A percentile compares a stretch with the other conserved stretches of the same genome.
phyloP scores from a whole-genome alignment of 2,329 filamentous ascomycete genomes.

The Trichoderma citrinoviride region DNA sequence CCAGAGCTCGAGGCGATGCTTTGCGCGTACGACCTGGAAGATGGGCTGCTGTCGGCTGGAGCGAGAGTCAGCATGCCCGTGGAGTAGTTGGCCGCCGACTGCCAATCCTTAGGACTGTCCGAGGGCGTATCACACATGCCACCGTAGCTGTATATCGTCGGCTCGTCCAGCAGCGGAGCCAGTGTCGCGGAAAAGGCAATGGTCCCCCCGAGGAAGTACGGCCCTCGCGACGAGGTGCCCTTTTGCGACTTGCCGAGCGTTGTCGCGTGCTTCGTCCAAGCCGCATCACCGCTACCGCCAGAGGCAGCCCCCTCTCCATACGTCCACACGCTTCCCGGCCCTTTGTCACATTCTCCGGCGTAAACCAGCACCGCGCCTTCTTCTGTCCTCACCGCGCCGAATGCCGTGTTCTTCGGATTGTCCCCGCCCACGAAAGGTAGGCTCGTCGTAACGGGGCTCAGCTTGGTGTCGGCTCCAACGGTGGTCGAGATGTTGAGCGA shows the following conservation, averaged over 20 bases:
- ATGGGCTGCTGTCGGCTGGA: conserved; percentile 37
- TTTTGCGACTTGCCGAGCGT: conserved; percentile 26
- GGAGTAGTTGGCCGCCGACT: conserved; percentile 71
- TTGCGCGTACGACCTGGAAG: conserved; percentile 34
- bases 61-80: conserved; percentile 71
- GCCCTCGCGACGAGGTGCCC: conserved; percentile 31
- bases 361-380: conserved; percentile 72
- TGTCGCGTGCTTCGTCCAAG: conserved; percentile 33
- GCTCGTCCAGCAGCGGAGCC: conserved; percentile 50
- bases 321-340: conserved; percentile 62
- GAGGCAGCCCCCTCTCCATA: conserved; percentile 50
- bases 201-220: conserved; percentile 53
- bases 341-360: conserved; percentile 66
- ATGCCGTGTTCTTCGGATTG: conserved; percentile 51
- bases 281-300: conserved; percentile 24
- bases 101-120: conserved; percentile 54
- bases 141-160: conserved; percentile 72
- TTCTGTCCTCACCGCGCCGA: conserved; percentile 64
- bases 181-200: conserved; percentile 67
- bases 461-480: conserved; percentile 47
- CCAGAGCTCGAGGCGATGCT: conserved; percentile 48
- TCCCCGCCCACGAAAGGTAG: conserved; percentile 60
- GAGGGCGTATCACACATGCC: conserved; percentile 73
- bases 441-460: conserved; percentile 51
- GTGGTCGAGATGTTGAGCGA: conserved; percentile 63